Percentiles rank a stretch among this genome's conserved stretches.
Evolutionary conservation across 106 monocot species (phyloP).

Genomic region (Agapanthus africanus): DNA sequence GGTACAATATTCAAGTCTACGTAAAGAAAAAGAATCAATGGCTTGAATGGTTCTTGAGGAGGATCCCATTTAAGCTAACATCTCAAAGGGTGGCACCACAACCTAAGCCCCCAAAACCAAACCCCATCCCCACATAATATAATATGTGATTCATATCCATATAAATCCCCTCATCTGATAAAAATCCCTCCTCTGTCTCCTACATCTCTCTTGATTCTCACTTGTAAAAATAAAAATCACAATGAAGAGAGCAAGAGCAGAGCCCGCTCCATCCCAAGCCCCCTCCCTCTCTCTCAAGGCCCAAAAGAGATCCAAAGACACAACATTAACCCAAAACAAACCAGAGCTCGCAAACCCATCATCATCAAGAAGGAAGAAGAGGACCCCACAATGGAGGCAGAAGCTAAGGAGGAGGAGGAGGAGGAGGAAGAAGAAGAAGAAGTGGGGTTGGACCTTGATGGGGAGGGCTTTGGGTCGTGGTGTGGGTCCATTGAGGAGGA

Average conservation of each 20-base stretch:
- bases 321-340: neutral
- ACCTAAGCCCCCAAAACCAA: too few species aligned
- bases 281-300: neutral
- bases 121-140: too few species aligned
- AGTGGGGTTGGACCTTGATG: neutral
- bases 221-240: neutral
- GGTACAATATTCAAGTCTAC: too few species aligned
- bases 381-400: neutral
- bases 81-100: too few species aligned
- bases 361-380: neutral
- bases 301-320: neutral
- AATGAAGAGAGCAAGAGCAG: neutral
- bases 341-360: neutral
- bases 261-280: neutral
- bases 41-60: too few species aligned
- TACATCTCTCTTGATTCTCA: too few species aligned
- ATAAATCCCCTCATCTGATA: too few species aligned
- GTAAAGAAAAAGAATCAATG: too few species aligned
- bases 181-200: too few species aligned
- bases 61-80: too few species aligned
- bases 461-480: conserved; percentile 11
- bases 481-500: conserved; percentile 33
- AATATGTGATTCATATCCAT: too few species aligned
- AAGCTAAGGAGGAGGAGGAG: neutral
- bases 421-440: too few species aligned